These are phyloP conservation scores for Camellia japonica DNA, from an alignment of 148 eudicot genomes.

Conservation along the genomic window DNA sequence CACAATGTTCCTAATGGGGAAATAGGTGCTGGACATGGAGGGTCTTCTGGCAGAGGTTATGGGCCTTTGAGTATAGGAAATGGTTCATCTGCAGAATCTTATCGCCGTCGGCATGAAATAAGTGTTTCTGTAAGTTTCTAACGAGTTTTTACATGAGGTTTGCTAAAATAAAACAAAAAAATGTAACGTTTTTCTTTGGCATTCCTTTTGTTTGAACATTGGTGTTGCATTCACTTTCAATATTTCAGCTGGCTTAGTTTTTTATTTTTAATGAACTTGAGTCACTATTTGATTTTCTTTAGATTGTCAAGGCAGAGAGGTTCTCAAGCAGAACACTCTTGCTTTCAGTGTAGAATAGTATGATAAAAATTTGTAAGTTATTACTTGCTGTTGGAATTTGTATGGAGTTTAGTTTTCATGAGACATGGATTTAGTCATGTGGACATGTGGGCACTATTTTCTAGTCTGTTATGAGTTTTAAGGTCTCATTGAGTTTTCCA, in stretches of 20 bases:
- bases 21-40: not conserved
- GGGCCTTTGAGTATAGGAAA: constrained; percentile 34
- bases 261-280: not conserved
- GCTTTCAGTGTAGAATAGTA: not conserved
- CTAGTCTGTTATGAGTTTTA: not conserved
- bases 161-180: too few species aligned
- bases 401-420: not conserved
- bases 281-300: not conserved
- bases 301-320: not conserved
- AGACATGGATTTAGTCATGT: not conserved
- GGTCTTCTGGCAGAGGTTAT: constrained; percentile 23
- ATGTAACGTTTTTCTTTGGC: too few species aligned
- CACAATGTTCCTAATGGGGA: constrained; percentile 32
- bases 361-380: not conserved
- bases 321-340: not conserved
- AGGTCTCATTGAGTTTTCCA: not conserved
- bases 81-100: constrained; percentile 67
- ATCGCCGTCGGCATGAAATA: constrained; percentile 79
- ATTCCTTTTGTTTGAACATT: not conserved
- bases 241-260: too few species aligned
- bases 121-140: constrained; percentile 67
- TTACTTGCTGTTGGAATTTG: not conserved
- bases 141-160: not conserved
- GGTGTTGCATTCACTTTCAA: not conserved
- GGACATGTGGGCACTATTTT: not conserved